Base-by-base conservation (phyloP, 139 green algal species). In the Chlamydomonas incerta region DNA sequence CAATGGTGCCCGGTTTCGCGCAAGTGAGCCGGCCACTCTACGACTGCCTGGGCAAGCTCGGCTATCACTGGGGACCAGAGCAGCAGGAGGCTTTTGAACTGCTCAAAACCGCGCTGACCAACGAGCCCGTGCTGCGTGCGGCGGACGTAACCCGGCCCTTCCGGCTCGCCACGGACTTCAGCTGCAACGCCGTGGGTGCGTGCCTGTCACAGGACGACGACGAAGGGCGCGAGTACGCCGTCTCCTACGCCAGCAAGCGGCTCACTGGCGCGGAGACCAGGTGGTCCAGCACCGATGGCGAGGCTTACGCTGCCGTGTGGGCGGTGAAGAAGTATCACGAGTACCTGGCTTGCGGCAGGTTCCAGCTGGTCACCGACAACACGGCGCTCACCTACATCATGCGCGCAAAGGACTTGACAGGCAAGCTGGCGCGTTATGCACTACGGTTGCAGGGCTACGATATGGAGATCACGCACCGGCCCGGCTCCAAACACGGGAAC, bases 281-380 rank as follows among this genome's bases (percentile, higher is more conserved):
- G 28, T 85, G 67, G 47, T 46, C 37, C 2, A 52, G 46, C 47
- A 79, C 86, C 1, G 70, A 82, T 9, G 68, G 81, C 31, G 86
- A 89, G 52, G 85, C 68, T 58, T 66, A 73, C 24, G 86, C 86
- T 60, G 76, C 80, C 13, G 74, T 89, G 15, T 74, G 74, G 60
- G 86, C 77, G 21, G 34, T 85, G 26, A 60, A 52, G 4, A 57
- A 83, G 29, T 89, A 63, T 31, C 24, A 57, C 2, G 29, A 62
- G 55, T 89, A 81, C 37, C 69, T 89, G 3, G 65, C 47, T 14
- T 58, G 62, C 35, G 50, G 58, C 3, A 35, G 55, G 14, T 85
- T 89, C 76, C 72, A n/a, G 26, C 37, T 89, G 29, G 28, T 58
- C 57, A 89, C 84, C 18, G 84, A 89, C 74, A 37, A 81, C 35